These are phyloP conservation scores for Yarrowia bubula DNA, from an alignment of 805 yeast genomes.

Conservation along the genomic window DNA sequence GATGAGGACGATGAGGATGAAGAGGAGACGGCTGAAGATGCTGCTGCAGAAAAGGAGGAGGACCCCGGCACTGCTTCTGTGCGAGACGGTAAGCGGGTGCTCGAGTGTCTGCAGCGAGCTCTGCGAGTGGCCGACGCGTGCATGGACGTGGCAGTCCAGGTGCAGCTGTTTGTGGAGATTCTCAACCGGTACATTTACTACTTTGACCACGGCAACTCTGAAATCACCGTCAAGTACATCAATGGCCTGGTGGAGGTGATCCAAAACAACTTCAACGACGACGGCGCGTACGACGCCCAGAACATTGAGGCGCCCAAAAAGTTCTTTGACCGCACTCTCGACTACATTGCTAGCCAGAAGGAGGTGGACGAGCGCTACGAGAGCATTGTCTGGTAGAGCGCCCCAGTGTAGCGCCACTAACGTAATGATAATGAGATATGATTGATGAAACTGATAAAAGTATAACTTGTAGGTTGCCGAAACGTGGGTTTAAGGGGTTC, in stretches of 20 bases:
- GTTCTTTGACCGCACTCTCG: constrained; percentile 70
- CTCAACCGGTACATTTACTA: constrained; percentile 82
- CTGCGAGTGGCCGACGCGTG: constrained; percentile 91
- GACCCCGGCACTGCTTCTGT: constrained; percentile 1
- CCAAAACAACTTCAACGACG: constrained; percentile 39
- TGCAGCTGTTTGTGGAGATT: constrained; percentile 86
- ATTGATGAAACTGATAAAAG: constrained; percentile 1
- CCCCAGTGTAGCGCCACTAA: neutral
- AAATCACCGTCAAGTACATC: constrained; percentile 68
- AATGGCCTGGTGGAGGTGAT: constrained; percentile 85
- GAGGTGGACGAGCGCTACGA: constrained; percentile 67
- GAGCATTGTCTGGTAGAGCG: constrained; percentile 42
- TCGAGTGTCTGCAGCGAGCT: constrained; percentile 88
- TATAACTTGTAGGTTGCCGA: neutral
- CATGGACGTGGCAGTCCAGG: constrained; percentile 70
- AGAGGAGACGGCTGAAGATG: constrained; percentile 44
- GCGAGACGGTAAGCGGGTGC: constrained; percentile 59
- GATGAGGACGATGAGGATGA: constrained; percentile 53
- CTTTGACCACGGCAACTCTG: constrained; percentile 73
- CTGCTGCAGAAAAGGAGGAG: constrained; percentile 26
- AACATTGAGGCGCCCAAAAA: constrained; percentile 44
- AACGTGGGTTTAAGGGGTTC: neutral
- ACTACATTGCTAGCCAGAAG: constrained; percentile 66
- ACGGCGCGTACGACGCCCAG: constrained; percentile 31
- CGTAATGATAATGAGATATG: constrained; percentile 26